Conservation (phyloP, 2,329 filamentous ascomycete genomes). For the Pseudogymnoascus sp. region DNA sequence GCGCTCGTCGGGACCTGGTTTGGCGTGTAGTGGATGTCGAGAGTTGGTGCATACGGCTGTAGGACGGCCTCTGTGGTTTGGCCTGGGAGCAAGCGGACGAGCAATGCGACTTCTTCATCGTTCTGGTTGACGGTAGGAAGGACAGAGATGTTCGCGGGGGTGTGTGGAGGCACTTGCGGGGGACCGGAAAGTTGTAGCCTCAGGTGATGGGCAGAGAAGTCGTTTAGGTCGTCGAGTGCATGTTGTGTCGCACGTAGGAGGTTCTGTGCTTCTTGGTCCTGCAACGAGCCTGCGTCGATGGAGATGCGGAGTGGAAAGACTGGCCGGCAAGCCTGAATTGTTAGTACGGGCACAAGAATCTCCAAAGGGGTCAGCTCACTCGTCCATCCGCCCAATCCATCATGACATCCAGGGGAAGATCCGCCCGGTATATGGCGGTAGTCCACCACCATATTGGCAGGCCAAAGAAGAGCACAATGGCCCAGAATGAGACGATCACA, state of each 20-base stretch:
- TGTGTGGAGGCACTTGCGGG: slow-evolving; percentile 11
- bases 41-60: slow-evolving; percentile 58
- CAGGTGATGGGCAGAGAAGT: slow-evolving; percentile 77
- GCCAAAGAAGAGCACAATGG: slow-evolving; percentile 72
- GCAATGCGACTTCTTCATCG: slow-evolving; percentile 52
- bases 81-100: slow-evolving; percentile 60
- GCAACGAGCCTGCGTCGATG: slow-evolving; percentile 60
- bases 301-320: slow-evolving; percentile 81
- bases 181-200: slow-evolving; percentile 51
- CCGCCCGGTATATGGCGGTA: slow-evolving; percentile 82
- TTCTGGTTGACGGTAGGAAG: slow-evolving; percentile 17
- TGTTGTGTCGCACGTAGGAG: slow-evolving; percentile 76
- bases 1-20: slow-evolving; percentile 58
- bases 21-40: slow-evolving; percentile 70
- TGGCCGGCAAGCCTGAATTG: slow-evolving; percentile 66
- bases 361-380: slow-evolving; percentile 39
- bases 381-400: slow-evolving; percentile 84
- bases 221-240: slow-evolving; percentile 76
- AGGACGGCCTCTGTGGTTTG: slow-evolving; percentile 52
- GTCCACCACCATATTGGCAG: slow-evolving; percentile 95
- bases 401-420: slow-evolving; percentile 78
- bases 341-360: slow-evolving; percentile 13
- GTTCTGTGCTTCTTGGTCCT: slow-evolving; percentile 58
- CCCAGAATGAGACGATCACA: slow-evolving; percentile 86
- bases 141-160: slow-evolving; percentile 25